Evolutionary conservation across 2,329 filamentous ascomycete genomes (phyloP).

Genomic region (Colletotrichum destructivum): DNA sequence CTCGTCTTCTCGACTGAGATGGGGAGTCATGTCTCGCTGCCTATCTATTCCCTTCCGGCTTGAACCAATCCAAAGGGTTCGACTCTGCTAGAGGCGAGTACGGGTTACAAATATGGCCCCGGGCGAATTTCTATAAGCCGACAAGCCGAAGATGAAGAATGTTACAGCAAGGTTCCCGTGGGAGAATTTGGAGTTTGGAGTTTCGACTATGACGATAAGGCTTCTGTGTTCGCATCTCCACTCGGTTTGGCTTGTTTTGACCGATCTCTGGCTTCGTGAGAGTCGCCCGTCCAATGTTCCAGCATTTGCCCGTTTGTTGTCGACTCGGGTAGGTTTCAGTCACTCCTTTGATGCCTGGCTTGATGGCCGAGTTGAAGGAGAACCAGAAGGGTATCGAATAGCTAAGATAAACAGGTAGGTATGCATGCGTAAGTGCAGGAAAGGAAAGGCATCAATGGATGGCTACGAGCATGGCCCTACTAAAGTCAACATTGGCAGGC

Average conservation of each 20-base stretch:
- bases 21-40: neutral
- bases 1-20: neutral
- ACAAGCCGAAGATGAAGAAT: no score
- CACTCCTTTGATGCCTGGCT: constrained; percentile 1
- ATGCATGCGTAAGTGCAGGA: neutral
- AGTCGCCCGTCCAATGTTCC: constrained; percentile 16
- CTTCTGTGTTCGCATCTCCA: constrained; percentile 32
- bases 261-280: constrained; percentile 35
- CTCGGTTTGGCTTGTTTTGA: constrained; percentile 39
- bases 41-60: neutral
- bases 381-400: neutral
- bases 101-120: neutral
- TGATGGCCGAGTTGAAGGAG: neutral
- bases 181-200: constrained; percentile 10
- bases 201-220: constrained; percentile 15
- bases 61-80: neutral
- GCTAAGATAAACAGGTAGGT: no score
- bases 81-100: neutral
- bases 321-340: constrained; percentile 10
- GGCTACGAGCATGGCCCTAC: constrained; percentile 10
- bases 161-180: neutral
- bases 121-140: no score
- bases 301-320: constrained; percentile 11
- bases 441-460: neutral
- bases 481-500: neutral